These are phyloP conservation scores for Rhodotorula taiwanensis DNA, from an alignment of 768 basidiomycete species.

Conservation along the genomic window DNA sequence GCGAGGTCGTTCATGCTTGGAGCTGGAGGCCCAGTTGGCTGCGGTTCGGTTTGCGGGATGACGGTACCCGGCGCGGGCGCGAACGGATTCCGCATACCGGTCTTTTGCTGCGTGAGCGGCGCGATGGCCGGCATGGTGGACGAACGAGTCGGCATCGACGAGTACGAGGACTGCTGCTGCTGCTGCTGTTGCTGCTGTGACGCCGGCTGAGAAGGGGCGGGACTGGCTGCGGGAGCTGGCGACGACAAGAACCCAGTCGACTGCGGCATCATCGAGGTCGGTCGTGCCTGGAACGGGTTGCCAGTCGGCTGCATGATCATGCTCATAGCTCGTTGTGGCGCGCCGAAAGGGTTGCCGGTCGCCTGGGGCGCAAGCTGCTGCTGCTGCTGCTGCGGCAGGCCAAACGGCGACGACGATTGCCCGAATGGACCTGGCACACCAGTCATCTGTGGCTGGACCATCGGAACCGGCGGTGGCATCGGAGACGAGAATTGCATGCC, in stretches of 20 bases:
- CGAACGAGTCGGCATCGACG: conserved; percentile 45
- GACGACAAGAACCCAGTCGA: background rate
- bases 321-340: conserved; percentile 7
- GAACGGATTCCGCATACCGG: conserved; percentile 93
- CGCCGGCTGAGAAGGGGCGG: conserved; percentile 40
- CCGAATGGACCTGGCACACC: conserved; percentile 7
- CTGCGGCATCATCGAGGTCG: conserved; percentile 5
- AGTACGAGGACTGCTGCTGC: no score
- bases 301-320: conserved; percentile 1
- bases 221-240: conserved; percentile 20
- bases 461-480: conserved; percentile 40
- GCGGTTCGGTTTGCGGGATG: conserved; percentile 51
- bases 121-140: conserved; percentile 53
- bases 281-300: conserved; percentile 1
- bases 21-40: conserved; percentile 57
- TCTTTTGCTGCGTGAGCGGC: conserved; percentile 71
- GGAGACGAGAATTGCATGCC: conserved; percentile 42
- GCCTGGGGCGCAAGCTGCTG: conserved; percentile 37
- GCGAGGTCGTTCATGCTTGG: conserved; percentile 77
- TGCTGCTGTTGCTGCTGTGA: no score
- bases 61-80: conserved; percentile 56
- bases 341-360: conserved; percentile 33
- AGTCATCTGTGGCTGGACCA: background rate
- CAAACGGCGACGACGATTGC: conserved; percentile 6
- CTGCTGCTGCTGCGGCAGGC: conserved; percentile 29